Evolutionary conservation across 345 rosid species (phyloP), one percentile per base, ranked within the genome.

Genomic region (Euphorbia pulcherrima): DNA sequence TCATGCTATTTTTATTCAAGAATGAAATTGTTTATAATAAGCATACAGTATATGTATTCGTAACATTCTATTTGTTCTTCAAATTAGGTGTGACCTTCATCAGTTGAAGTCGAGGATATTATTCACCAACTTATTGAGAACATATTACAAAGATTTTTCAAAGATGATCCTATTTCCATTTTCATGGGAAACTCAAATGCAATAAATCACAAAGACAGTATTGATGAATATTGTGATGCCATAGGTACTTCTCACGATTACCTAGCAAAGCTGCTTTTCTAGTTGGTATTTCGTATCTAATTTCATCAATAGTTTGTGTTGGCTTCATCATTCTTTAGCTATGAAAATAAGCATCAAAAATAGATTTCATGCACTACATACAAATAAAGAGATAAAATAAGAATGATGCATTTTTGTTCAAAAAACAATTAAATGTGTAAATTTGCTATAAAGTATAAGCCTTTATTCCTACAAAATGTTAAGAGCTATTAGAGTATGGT

Each of bases 201-300:
- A 28, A 76, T 67, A 26, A 72, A 68, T 54, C 67, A 56, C 23
- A 74, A 67, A 60, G 83, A 81, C 50, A 75, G 69, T 48, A 68
- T 67, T 55, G 82, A 83, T 71, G 90, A 80, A 71, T 73, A 50
- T 39, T 73, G 74, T 44, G 75, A 75, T 18, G 72, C 78, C 6
- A 76, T 90, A 18, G 83, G 79, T 83, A 86, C 96, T 60, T 86
- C 94, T 16, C 86, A 96, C 8, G 98, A 90, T 81, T 87, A 93
- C 73, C 88, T 93, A 23, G 98, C 98, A 1, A 93, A 85, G 80
- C 85, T 93, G 70, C 97, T 88, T 72, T 90, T 93, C 87, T 93
- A 96, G 98, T 93, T 76, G 11, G 73, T 72, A 6, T 26, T 65
- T 65, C 40, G 53, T 74, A n/a, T n/a, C n/a, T n/a, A 28, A 59